Percentiles rank a stretch among this genome's conserved stretches.
Evolutionary conservation across 164 flowering plant species (phyloP).

Genomic region (Berberis thunbergii): DNA sequence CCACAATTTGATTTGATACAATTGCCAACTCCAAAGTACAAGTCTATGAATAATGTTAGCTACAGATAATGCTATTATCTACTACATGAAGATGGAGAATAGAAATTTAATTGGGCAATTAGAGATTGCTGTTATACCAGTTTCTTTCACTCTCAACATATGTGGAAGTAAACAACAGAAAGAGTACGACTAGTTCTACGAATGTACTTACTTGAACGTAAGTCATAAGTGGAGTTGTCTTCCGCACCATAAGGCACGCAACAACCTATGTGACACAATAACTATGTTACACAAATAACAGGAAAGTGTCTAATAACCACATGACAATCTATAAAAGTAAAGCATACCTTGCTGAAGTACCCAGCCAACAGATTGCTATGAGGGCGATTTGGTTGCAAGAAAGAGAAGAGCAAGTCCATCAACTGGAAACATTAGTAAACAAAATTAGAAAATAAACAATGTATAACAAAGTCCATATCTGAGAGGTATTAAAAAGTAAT

Average conservation of each 20-base stretch:
- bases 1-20: no score
- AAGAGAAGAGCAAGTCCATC: slow-evolving; percentile 88
- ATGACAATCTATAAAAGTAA: neutral
- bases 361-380: slow-evolving; percentile 89
- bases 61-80: no score
- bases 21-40: no score
- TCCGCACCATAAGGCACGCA: slow-evolving; percentile 87
- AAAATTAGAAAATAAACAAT: neutral
- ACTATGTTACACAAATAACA: slow-evolving; percentile 3
- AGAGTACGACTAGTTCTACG: neutral
- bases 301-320: neutral
- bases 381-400: slow-evolving; percentile 78
- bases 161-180: neutral
- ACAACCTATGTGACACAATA: slow-evolving; percentile 50
- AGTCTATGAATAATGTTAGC: no score
- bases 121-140: no score
- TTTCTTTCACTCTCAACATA: no score
- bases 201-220: slow-evolving; percentile 75
- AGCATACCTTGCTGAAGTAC: slow-evolving; percentile 79
- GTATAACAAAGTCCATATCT: neutral
- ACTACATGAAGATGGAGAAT: no score
- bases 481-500: neutral
- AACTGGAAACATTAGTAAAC: slow-evolving; percentile 37
- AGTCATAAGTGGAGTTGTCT: slow-evolving; percentile 82
- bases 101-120: no score